Percentiles rank a stretch among this genome's conserved stretches.
Evolutionary conservation across 225 moss, liverwort and hornwort species (phyloP).

Genomic region (Neckera pumila): DNA sequence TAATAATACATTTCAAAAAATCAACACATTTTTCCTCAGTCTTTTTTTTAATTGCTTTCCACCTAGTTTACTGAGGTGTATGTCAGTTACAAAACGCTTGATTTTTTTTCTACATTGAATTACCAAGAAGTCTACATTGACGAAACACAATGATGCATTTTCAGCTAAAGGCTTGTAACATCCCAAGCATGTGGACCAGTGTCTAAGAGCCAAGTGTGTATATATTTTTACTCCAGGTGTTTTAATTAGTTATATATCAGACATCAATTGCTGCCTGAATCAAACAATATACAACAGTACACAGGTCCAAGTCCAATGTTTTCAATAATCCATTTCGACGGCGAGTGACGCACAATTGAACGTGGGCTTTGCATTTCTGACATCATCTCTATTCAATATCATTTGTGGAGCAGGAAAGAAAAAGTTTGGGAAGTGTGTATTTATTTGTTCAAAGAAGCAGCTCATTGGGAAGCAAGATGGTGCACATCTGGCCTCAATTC

Average conservation of each 20-base stretch:
- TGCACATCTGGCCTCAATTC: background rate
- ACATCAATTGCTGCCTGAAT: background rate
- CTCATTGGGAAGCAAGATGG: background rate
- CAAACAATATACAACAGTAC: background rate
- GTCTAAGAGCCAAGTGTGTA: background rate
- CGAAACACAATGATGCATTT: background rate
- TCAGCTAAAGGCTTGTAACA: background rate
- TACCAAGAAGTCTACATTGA: background rate
- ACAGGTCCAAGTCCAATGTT: background rate
- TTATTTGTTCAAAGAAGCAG: background rate
- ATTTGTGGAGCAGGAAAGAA: background rate
- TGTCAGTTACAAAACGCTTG: background rate
- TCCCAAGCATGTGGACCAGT: background rate
- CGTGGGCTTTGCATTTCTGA: background rate
- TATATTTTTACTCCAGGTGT: fast-evolving
- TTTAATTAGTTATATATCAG: too few relatives aligned
- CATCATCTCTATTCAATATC: background rate
- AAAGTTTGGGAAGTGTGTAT: background rate
- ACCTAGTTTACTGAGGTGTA: background rate
- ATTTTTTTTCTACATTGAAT: background rate
- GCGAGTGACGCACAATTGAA: background rate
- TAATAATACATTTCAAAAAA: background rate
- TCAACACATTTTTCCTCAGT: fast-evolving
- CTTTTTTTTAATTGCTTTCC: background rate
- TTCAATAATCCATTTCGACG: background rate